These are phyloP conservation scores for Globisporangium nodosum DNA, from an alignment of 352 stramenopile species.

Conservation along the genomic window DNA sequence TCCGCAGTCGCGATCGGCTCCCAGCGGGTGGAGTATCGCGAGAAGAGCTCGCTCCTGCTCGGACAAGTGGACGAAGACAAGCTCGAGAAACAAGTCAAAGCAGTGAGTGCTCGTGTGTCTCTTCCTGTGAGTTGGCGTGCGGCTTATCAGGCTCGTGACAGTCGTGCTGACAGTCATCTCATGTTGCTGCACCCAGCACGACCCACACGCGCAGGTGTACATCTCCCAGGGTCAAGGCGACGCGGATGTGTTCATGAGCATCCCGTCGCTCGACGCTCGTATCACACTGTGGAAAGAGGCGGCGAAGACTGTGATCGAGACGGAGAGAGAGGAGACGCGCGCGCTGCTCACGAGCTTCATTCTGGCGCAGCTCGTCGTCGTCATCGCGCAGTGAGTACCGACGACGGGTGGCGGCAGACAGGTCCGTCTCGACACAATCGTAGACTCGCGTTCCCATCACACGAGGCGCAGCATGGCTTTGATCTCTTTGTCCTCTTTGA, in stretches of 20 bases:
- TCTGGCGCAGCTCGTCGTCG: conserved; percentile 28
- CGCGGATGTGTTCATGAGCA: conserved; percentile 78
- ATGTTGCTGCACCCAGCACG: conserved; percentile 30
- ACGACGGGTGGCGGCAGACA: not conserved
- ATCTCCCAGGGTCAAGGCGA: conserved; percentile 75
- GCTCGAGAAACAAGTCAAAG: conserved; percentile 69
- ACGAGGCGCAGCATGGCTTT: conserved; percentile 57
- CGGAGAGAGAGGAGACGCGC: conserved; percentile 65
- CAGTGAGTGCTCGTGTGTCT: conserved; percentile 21
- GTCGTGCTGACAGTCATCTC: not conserved
- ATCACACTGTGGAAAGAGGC: conserved; percentile 75
- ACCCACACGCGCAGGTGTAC: conserved; percentile 63
- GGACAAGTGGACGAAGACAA: conserved; percentile 79
- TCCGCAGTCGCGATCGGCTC: not conserved
- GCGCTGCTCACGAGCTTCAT: conserved; percentile 53
- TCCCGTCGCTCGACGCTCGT: conserved; percentile 65
- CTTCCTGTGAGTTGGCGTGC: no score
- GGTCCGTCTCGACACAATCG: not conserved
- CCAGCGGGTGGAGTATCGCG: conserved; percentile 50
- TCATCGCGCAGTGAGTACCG: conserved; percentile 8
- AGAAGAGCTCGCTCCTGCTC: conserved; percentile 52
- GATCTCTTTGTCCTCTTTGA: conserved; percentile 65
- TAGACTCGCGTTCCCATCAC: conserved; percentile 12
- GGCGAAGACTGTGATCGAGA: conserved; percentile 76
- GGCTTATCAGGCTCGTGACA: no score